Conservation (phyloP, 148 eudicot genomes). For the Chenopodium quinoa region DNA sequence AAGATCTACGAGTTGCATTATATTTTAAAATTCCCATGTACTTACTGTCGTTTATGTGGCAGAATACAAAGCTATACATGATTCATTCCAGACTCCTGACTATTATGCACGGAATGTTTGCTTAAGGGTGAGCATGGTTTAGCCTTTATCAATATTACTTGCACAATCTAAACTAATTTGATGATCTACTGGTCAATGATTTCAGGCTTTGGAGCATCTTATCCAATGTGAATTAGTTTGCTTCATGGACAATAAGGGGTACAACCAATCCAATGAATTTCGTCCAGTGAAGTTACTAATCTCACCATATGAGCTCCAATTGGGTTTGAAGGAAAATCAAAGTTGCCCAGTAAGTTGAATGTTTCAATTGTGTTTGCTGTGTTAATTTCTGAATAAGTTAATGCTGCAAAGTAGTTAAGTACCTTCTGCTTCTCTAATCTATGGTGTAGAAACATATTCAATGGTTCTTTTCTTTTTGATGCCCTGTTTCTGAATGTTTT, state of each 20-base stretch:
- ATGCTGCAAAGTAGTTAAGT: not conserved
- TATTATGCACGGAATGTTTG: conserved; percentile 71
- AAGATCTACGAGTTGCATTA: not conserved
- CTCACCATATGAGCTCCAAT: conserved; percentile 61
- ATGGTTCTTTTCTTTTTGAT: not conserved
- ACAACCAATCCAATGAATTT: conserved; percentile 67
- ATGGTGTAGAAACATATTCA: not conserved
- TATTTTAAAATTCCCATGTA: not conserved
- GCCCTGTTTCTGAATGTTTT: not conserved
- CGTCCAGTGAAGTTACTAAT: conserved; percentile 81
- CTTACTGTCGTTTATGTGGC: conserved; percentile 26
- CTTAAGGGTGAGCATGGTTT: conserved; percentile 56
- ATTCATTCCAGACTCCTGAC: conserved; percentile 71
- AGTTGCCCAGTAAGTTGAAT: conserved; percentile 72
- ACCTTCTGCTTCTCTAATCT: not conserved
- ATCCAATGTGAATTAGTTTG: conserved; percentile 58
- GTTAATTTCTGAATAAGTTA: not conserved
- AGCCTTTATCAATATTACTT: not conserved
- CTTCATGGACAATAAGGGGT: conserved; percentile 66
- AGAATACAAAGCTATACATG: conserved; percentile 85
- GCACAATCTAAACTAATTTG: not conserved
- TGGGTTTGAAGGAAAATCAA: conserved; percentile 60
- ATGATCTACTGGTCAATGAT: conserved; percentile 15
- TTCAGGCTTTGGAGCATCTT: conserved; percentile 93
- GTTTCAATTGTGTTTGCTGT: not conserved